Conservation (phyloP, 2,329 filamentous ascomycete genomes). For the Podosphaera leucotricha region DNA sequence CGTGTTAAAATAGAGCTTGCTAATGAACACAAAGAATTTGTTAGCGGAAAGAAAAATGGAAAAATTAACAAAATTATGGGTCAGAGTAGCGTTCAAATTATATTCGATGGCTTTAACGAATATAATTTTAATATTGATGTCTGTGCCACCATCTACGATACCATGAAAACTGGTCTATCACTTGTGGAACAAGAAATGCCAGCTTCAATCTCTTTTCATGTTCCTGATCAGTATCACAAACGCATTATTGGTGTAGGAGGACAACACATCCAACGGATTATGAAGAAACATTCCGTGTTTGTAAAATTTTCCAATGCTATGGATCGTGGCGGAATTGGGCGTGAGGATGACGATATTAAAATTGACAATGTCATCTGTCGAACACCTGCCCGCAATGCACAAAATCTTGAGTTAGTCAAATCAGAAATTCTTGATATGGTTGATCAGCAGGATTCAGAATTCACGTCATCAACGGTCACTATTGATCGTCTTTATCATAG, state of each 20-base stretch:
- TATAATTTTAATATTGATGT: constrained; percentile 99
- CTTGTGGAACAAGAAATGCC: constrained; percentile 98
- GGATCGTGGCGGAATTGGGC: constrained; percentile 76
- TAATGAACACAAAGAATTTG: constrained; percentile 98
- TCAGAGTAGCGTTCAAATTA: constrained; percentile 95
- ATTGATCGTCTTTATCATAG: constrained; percentile 91
- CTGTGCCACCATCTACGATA: constrained; percentile 74
- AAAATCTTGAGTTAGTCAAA: constrained; percentile 91
- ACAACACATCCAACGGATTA: constrained; percentile 96
- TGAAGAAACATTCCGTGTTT: constrained; percentile 99
- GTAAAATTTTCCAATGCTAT: constrained; percentile 99
- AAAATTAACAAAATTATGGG: constrained; percentile 99
- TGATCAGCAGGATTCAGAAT: constrained; percentile 67
- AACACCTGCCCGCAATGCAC: constrained; percentile 86
- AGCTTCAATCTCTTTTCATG: constrained; percentile 95
- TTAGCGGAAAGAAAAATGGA: constrained; percentile 98
- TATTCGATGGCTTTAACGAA: constrained; percentile 97
- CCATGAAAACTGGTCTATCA: constrained; percentile 75
- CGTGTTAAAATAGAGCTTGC: constrained; percentile 96
- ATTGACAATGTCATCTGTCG: constrained; percentile 98
- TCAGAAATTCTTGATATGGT: constrained; percentile 99
- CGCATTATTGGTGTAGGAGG: constrained; percentile 97
- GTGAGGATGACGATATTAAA: constrained; percentile 94
- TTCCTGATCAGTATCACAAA: constrained; percentile 97
- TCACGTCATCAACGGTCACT: constrained; percentile 78